A percentile compares a stretch with the other conserved stretches of the same genome.
phyloP scores from a whole-genome alignment of 306 rosid genomes.

The Trichosanthes truncata region DNA sequence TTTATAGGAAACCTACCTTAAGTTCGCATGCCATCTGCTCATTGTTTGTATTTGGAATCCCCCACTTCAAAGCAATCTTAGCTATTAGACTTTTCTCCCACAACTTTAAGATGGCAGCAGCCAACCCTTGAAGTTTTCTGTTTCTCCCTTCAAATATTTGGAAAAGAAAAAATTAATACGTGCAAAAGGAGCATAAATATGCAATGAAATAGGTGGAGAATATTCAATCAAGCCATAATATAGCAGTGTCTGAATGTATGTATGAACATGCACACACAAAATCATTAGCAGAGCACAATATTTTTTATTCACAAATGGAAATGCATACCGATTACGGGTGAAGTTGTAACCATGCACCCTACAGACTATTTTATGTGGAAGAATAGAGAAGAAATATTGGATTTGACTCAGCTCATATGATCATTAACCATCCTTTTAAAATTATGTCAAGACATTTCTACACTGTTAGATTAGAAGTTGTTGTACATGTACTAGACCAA shows the following conservation, averaged over 20 bases:
- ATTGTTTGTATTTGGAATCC: constrained; percentile 60
- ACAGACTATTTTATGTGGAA: neutral
- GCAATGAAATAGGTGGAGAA: neutral
- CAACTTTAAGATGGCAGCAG: constrained; percentile 63
- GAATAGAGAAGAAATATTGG: neutral
- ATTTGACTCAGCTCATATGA: neutral
- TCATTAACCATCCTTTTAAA: neutral
- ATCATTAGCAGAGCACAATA: neutral
- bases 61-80: constrained; percentile 73
- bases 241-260: neutral
- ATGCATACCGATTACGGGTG: neutral
- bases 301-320: neutral
- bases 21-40: constrained; percentile 68
- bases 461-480: neutral
- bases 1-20: constrained; percentile 46
- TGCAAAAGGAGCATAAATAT: neutral
- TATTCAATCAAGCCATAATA: neutral
- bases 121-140: constrained; percentile 75
- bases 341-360: neutral
- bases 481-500: neutral
- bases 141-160: constrained; percentile 56
- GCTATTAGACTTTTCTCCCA: constrained; percentile 78
- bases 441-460: neutral
- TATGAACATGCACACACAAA: neutral
- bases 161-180: neutral